Evolutionary conservation across 164 flowering plant genomes (phyloP).

Genomic region (Taxillus chinensis): DNA sequence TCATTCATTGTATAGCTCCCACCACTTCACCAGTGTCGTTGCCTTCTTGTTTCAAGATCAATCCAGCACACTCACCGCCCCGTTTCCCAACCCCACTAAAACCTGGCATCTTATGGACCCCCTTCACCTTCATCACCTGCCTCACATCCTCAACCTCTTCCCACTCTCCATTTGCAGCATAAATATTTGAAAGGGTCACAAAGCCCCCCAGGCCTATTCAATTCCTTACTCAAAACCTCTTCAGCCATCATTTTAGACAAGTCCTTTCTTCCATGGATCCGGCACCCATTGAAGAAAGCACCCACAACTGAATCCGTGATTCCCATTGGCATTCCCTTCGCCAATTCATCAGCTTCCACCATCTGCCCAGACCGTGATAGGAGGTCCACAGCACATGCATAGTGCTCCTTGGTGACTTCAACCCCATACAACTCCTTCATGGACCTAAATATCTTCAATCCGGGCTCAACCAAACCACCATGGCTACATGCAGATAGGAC

Average conservation of each 20-base stretch:
- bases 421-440: not conserved
- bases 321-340: constrained; percentile 29
- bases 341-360: constrained; percentile 47
- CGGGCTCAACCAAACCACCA: constrained; percentile 1
- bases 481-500: constrained; percentile 6
- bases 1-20: not conserved
- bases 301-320: constrained; percentile 46
- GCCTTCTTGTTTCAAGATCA: not conserved
- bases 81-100: not conserved
- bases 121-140: not conserved
- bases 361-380: constrained; percentile 48
- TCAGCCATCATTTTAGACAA: constrained; percentile 20
- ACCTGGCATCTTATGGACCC: constrained; percentile 1
- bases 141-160: constrained; percentile 2
- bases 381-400: constrained; percentile 1
- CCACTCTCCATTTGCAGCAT: constrained; percentile 7
- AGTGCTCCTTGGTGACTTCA: not conserved
- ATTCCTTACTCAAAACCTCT: constrained; percentile 21
- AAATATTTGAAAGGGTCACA: constrained; percentile 2
- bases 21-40: not conserved
- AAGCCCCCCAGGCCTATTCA: constrained; percentile 7
- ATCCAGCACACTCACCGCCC: not conserved
- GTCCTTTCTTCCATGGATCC: constrained; percentile 2
- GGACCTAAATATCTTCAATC: not conserved
- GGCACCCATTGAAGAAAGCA: constrained; percentile 64